Evolutionary conservation across 2,329 filamentous ascomycete species (phyloP).

Genomic region (Daldinia sp.): DNA sequence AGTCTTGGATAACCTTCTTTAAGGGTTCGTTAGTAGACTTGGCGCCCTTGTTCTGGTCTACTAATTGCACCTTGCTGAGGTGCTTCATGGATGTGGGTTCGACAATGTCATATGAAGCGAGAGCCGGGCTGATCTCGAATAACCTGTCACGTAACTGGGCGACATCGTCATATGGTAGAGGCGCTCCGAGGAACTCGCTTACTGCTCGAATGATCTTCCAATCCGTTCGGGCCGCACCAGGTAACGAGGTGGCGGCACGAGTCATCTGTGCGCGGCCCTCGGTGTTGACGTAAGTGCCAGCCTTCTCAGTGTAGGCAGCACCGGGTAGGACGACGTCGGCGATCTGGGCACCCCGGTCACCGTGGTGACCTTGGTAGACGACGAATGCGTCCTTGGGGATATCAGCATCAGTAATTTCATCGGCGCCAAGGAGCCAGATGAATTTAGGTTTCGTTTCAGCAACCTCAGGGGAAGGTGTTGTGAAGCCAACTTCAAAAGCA

Average conservation of each 20-base stretch:
- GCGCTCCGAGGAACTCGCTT: conserved; percentile 88
- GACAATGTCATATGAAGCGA: conserved; percentile 90
- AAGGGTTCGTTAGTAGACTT: conserved; percentile 79
- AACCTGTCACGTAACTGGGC: conserved; percentile 91
- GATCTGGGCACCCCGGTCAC: conserved; percentile 90
- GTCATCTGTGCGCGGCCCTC: conserved; percentile 97
- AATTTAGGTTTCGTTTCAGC: conserved; percentile 92
- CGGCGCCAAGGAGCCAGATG: conserved; percentile 94
- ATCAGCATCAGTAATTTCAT: conserved; percentile 86
- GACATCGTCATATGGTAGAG: conserved; percentile 93
- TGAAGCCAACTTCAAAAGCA: conserved; percentile 96
- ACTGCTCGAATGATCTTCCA: conserved; percentile 98
- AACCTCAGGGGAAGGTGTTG: conserved; percentile 82
- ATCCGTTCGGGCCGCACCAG: conserved; percentile 91
- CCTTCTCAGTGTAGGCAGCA: conserved; percentile 97
- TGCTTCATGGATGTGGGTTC: conserved; percentile 80
- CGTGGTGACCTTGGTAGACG: conserved; percentile 98
- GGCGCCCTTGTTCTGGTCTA: conserved; percentile 94
- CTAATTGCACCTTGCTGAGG: conserved; percentile 92
- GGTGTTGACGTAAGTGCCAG: conserved; percentile 96
- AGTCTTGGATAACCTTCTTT: conserved; percentile 91
- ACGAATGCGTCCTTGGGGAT: conserved; percentile 97
- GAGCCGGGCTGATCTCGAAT: conserved; percentile 91
- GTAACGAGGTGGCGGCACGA: conserved; percentile 86
- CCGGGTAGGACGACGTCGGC: conserved; percentile 95